A percentile compares a stretch with the other conserved stretches of the same genome.
Evolutionary conservation across 345 rosid species (phyloP).

Genomic region (Salix arbutifolia): DNA sequence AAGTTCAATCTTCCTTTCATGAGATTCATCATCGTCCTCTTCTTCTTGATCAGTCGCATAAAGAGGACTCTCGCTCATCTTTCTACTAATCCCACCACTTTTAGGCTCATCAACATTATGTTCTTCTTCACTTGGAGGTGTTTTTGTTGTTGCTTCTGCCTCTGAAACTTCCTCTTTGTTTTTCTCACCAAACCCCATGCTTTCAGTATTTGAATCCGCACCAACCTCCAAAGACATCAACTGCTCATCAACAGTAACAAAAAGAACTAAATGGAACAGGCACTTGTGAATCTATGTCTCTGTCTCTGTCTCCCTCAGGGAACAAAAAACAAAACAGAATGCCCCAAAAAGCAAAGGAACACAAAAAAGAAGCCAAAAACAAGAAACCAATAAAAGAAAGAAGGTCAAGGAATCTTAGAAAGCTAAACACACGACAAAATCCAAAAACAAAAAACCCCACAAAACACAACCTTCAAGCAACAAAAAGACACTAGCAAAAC

Average conservation of each 20-base stretch:
- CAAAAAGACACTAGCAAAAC: slow-evolving; percentile 23
- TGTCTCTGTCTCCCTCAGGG: neutral
- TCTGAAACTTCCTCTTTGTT: slow-evolving; percentile 24
- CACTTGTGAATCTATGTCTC: neutral
- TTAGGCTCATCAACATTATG: slow-evolving; percentile 14
- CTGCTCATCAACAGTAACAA: slow-evolving; percentile 25
- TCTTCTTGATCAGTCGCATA: slow-evolving; percentile 33
- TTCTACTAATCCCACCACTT: slow-evolving; percentile 23
- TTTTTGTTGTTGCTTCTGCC: slow-evolving; percentile 4
- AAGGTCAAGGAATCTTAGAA: slow-evolving; percentile 13
- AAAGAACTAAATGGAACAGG: neutral
- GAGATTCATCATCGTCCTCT: slow-evolving; percentile 53
- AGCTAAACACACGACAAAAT: slow-evolving; percentile 4
- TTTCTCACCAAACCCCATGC: slow-evolving; percentile 43
- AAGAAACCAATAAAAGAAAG: neutral
- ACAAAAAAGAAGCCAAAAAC: slow-evolving; percentile 7
- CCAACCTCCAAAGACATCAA: slow-evolving; percentile 44
- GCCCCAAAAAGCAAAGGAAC: neutral
- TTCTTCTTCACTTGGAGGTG: slow-evolving; percentile 21
- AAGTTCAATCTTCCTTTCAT: slow-evolving; percentile 46
- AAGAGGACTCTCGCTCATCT: slow-evolving; percentile 39
- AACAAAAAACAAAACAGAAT: neutral
- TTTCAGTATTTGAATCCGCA: slow-evolving; percentile 28
- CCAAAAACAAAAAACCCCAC: slow-evolving; percentile 16
- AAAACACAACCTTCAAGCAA: slow-evolving; percentile 25